Conservation (phyloP, 495 filamentous ascomycete genomes). For the Neurospora tetraspora region DNA sequence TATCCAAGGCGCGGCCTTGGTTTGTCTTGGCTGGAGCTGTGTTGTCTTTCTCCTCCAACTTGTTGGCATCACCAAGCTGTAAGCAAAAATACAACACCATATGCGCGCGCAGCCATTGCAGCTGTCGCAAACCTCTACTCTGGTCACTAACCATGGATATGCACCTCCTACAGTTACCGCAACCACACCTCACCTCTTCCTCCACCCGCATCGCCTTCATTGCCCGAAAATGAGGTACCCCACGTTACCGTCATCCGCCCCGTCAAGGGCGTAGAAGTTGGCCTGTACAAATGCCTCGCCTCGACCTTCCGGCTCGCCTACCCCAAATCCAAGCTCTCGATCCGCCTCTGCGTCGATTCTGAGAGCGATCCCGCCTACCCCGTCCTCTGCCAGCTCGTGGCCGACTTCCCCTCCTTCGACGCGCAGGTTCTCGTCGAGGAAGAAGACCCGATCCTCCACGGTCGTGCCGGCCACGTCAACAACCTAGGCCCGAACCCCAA, state of each 20-base stretch:
- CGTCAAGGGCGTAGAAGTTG: slow-evolving; percentile 82
- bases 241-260: slow-evolving; percentile 89
- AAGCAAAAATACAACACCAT: slow-evolving; percentile 8
- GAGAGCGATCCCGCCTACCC: slow-evolving; percentile 71
- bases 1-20: slow-evolving; percentile 32
- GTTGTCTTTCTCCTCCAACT: slow-evolving; percentile 37
- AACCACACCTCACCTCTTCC: slow-evolving; percentile 36
- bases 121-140: not conserved
- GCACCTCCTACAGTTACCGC: slow-evolving; percentile 32
- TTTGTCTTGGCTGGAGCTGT: slow-evolving; percentile 40
- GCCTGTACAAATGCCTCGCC: slow-evolving; percentile 87
- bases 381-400: slow-evolving; percentile 56
- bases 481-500: slow-evolving; percentile 92
- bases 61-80: slow-evolving; percentile 45
- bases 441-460: slow-evolving; percentile 67
- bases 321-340: slow-evolving; percentile 63
- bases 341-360: slow-evolving; percentile 74
- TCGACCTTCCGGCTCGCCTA: slow-evolving; percentile 81
- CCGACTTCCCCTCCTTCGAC: slow-evolving; percentile 64
- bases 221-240: slow-evolving; percentile 45
- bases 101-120: not conserved
- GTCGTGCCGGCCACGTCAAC: slow-evolving; percentile 36
- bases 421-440: slow-evolving; percentile 72
- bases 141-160: slow-evolving; percentile 5
- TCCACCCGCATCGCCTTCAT: slow-evolving; percentile 32